Evolutionary conservation across 2,329 filamentous ascomycete species (phyloP), one percentile per base, ranked within the genome.

Genomic region (Xylariaceae sp.): DNA sequence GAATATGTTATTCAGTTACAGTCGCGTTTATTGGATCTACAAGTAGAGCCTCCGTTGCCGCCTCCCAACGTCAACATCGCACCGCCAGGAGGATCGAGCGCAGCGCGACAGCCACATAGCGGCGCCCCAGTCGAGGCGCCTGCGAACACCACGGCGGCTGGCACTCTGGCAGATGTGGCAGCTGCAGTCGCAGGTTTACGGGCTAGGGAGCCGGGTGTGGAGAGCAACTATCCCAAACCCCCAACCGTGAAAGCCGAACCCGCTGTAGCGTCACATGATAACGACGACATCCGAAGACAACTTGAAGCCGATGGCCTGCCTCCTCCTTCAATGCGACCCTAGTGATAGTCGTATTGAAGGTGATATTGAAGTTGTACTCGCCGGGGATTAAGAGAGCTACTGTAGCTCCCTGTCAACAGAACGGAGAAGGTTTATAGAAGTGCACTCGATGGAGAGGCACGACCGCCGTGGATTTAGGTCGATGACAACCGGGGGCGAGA

Each of bases 1-100:
- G 92, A 97, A 73, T 97, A 97, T 76, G 88, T 97, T 66, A 88
- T 97, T 71, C 89, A 88, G 67, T 81, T 99, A 13, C 94, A 99
- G 74, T 88, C 89, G 4, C 87, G 90, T 47, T 82, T 97, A 41
- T 81, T 97, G 61, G 92, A 97, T 66, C 83, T 86, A 2, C 87
- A 91, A 68, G 88, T 89, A 70, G 92, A 96, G 66, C 87, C 89
- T 57, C 94, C 94, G 0, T 89, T 88, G 62, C 87, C 92, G 8
- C 93, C 93, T 0, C 80, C 88, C 1, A 90, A 90, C 66, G 82
- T 96, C 64, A 89, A 90, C 68, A 78, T 96, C 34, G 79, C 76
- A 55, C 80, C 83, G 53, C 60, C 68, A 72, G 47, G 62, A 11
- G 61, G 64, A 34, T 50, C 67, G 37, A 62, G 57, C 53, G 56